phyloP scores from a whole-genome alignment of 257 asterid genomes.

The Rehmannia glutinosa region DNA sequence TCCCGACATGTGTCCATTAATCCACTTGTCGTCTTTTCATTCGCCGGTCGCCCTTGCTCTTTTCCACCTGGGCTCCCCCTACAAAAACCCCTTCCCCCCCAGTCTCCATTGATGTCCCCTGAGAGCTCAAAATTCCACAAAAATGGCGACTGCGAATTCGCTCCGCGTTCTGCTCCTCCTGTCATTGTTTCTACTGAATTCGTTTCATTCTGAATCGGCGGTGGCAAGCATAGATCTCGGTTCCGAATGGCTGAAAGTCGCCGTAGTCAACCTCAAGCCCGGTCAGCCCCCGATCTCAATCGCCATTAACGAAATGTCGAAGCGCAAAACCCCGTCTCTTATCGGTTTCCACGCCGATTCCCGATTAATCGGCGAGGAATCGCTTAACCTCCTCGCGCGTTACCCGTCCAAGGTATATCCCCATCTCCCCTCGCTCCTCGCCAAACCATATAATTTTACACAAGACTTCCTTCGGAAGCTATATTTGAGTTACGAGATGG shows the following conservation, averaged over 20 bases:
- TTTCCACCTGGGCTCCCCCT: constrained; percentile 38
- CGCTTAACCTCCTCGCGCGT: constrained; percentile 75
- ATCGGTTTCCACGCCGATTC: constrained; percentile 70
- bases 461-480: constrained; percentile 29
- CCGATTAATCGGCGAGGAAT: constrained; percentile 89
- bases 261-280: constrained; percentile 92
- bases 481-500: constrained; percentile 47
- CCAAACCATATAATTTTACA: constrained; percentile 50
- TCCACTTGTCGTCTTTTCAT: constrained; percentile 32
- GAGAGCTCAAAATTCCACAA: constrained; percentile 24
- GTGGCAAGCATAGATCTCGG: constrained; percentile 99
- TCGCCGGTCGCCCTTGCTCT: constrained; percentile 19
- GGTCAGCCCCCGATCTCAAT: constrained; percentile 91
- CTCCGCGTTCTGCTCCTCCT: constrained; percentile 41
- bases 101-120: not conserved
- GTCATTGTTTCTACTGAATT: constrained; percentile 29
- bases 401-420: constrained; percentile 81
- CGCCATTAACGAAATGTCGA: constrained; percentile 98
- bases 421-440: constrained; percentile 57
- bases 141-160: constrained; percentile 39
- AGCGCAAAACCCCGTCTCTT: constrained; percentile 85
- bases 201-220: constrained; percentile 61
- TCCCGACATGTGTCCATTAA: constrained; percentile 39
- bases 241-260: constrained; percentile 91
- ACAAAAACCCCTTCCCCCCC: constrained; percentile 25